A percentile compares a stretch with the other conserved stretches of the same genome.
phyloP scores from a whole-genome alignment of 495 filamentous ascomycete species.

The Aspergillus coremiiformis region DNA sequence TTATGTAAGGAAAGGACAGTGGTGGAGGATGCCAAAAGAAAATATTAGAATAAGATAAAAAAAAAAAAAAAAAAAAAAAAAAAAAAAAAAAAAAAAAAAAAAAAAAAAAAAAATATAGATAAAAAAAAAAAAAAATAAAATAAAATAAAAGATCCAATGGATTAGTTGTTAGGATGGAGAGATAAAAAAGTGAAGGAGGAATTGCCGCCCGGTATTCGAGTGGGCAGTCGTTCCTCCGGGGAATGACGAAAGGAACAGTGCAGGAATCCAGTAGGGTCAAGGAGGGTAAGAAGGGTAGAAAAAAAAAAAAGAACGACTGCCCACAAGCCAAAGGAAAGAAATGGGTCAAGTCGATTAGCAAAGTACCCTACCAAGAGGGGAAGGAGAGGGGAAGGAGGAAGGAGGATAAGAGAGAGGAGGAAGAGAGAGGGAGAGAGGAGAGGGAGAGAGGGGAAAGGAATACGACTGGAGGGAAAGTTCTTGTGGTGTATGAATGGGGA shows the following conservation, averaged over 20 bases:
- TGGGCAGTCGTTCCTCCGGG: conserved; percentile 38
- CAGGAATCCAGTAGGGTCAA: conserved; percentile 13
- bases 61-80: neutral
- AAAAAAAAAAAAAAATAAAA: neutral
- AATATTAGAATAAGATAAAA: neutral
- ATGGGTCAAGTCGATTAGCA: conserved; percentile 15
- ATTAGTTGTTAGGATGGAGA: neutral
- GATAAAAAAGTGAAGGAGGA: conserved; percentile 4
- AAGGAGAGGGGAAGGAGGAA: conserved; percentile 15
- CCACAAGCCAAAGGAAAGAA: conserved; percentile 19
- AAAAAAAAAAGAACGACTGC: conserved; percentile 22
- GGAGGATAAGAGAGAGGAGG: conserved; percentile 8
- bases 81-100: neutral
- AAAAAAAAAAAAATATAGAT: neutral
- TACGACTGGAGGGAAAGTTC: neutral
- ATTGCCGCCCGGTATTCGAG: conserved; percentile 16
- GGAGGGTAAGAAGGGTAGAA: conserved; percentile 13
- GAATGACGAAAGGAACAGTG: conserved; percentile 25
- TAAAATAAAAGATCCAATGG: neutral
- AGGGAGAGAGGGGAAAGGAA: conserved; percentile 10
- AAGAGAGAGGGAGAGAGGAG: conserved; percentile 10
- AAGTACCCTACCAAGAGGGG: conserved; percentile 13
- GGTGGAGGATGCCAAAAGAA: neutral
- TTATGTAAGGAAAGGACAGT: too few species aligned
- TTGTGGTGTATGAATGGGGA: conserved; percentile 9